Conservation (phyloP, 2,329 filamentous ascomycete genomes). For the Phyllosticta citriasiana region DNA sequence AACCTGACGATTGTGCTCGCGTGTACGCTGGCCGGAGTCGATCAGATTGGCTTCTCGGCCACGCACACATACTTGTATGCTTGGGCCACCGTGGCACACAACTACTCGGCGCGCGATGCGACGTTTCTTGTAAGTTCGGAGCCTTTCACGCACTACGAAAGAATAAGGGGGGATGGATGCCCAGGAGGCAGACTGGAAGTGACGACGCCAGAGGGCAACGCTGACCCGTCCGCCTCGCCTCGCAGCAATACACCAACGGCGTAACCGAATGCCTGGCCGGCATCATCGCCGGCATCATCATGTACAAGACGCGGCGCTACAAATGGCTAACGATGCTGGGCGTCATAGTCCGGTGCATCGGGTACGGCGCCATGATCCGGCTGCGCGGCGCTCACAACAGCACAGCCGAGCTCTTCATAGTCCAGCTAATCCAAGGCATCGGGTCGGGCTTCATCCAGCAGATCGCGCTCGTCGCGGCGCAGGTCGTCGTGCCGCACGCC, state of each 20-base stretch:
- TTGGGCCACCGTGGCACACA: conserved; percentile 37
- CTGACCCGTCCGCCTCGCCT: background rate
- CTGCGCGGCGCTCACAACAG: conserved; percentile 36
- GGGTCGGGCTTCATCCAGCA: conserved; percentile 39
- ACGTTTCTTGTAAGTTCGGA: conserved; percentile 27
- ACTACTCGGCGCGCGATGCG: conserved; percentile 31
- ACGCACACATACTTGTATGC: conserved; percentile 42
- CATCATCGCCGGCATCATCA: conserved; percentile 32
- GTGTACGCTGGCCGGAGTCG: conserved; percentile 29
- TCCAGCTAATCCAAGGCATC: conserved; percentile 40
- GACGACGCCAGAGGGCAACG: background rate
- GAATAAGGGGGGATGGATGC: background rate
- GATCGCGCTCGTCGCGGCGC: conserved; percentile 33
- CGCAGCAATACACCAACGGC: conserved; percentile 17
- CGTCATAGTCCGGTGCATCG: conserved; percentile 34
- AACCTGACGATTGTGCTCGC: conserved; percentile 34
- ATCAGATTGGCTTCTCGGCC: conserved; percentile 34
- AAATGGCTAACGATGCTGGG: conserved; percentile 38
- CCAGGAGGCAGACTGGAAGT: no score
- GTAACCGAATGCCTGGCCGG: conserved; percentile 36
- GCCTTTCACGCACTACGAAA: background rate
- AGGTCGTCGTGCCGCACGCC: conserved; percentile 36
- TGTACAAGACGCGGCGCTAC: conserved; percentile 35
- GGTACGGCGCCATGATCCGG: conserved; percentile 43
- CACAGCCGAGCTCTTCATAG: conserved; percentile 36